Evolutionary conservation across 371 early-diverging fungal genomes (phyloP).

Genomic region (Choanephora cucurbitarum): DNA sequence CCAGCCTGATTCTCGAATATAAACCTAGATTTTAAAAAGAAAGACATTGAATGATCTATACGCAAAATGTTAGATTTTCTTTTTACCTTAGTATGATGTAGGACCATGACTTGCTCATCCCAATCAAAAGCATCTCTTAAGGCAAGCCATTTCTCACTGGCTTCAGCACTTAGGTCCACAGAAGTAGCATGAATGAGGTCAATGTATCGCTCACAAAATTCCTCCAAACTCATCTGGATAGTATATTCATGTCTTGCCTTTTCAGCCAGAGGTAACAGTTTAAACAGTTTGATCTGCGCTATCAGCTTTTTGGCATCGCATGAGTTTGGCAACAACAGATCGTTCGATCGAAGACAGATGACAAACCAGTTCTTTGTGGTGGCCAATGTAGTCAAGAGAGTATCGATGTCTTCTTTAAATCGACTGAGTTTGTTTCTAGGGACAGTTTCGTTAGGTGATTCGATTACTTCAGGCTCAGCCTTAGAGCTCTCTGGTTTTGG

Average conservation of each 20-base stretch:
- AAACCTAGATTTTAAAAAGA: conserved; percentile 43
- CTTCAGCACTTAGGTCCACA: conserved; percentile 43
- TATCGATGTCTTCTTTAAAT: conserved; percentile 47
- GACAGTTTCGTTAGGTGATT: neutral
- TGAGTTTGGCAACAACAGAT: conserved; percentile 54
- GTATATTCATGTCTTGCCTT: conserved; percentile 33
- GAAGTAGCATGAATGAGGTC: conserved; percentile 36
- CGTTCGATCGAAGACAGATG: conserved; percentile 77
- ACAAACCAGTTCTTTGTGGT: conserved; percentile 87
- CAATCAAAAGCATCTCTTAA: conserved; percentile 25
- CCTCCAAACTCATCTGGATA: conserved; percentile 19
- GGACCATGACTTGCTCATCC: conserved; percentile 27
- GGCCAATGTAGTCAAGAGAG: conserved; percentile 67
- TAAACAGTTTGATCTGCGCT: conserved; percentile 20
- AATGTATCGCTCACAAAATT: conserved; percentile 62
- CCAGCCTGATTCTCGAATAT: conserved; percentile 74
- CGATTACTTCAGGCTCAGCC: conserved; percentile 6
- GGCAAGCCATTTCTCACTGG: conserved; percentile 25
- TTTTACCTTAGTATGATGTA: conserved; percentile 21
- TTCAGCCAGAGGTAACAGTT: conserved; percentile 11
- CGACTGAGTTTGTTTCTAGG: conserved; percentile 31
- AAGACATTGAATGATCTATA: no score
- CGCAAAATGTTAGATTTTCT: neutral
- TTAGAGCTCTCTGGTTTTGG: conserved; percentile 9
- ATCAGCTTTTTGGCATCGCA: conserved; percentile 47